A percentile compares a stretch with the other conserved stretches of the same genome.
Conservation (phyloP, 495 filamentous ascomycete genomes). For the Cercophora samala region DNA sequence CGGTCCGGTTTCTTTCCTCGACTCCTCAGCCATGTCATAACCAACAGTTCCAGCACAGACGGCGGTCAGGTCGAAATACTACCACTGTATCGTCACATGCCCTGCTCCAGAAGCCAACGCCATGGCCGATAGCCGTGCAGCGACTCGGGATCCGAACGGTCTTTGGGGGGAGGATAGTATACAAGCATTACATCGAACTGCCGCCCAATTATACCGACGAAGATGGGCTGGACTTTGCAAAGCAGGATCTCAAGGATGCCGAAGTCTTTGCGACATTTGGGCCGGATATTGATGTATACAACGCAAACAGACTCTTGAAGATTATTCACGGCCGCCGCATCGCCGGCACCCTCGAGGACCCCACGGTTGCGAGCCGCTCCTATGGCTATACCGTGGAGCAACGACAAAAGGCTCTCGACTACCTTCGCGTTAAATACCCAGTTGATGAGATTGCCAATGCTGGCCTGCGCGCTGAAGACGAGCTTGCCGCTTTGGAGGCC, state of each 20-base stretch:
- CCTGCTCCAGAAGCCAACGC: constrained; percentile 2
- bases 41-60: background rate
- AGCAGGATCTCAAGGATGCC: constrained; percentile 44
- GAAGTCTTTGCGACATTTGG: constrained; percentile 67
- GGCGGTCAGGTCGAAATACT: background rate
- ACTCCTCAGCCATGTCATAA: constrained; percentile 1
- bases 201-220: constrained; percentile 47
- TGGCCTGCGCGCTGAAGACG: constrained; percentile 52
- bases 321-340: constrained; percentile 72
- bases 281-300: constrained; percentile 40
- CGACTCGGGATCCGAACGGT: constrained; percentile 29
- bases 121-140: constrained; percentile 18
- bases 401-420: constrained; percentile 55
- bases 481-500: constrained; percentile 59
- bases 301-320: constrained; percentile 63
- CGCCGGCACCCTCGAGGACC: constrained; percentile 68
- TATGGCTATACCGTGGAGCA: constrained; percentile 32
- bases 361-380: constrained; percentile 32
- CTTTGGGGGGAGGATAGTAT: constrained; percentile 27
- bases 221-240: constrained; percentile 47
- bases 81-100: background rate
- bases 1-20: constrained; percentile 23
- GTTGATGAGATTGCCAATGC: constrained; percentile 70
- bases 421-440: constrained; percentile 63
- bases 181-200: constrained; percentile 43